Evolutionary conservation across 2,329 filamentous ascomycete genomes (phyloP), one percentile per base, ranked within the genome.

Genomic region (Chaetomiaceae sp.): DNA sequence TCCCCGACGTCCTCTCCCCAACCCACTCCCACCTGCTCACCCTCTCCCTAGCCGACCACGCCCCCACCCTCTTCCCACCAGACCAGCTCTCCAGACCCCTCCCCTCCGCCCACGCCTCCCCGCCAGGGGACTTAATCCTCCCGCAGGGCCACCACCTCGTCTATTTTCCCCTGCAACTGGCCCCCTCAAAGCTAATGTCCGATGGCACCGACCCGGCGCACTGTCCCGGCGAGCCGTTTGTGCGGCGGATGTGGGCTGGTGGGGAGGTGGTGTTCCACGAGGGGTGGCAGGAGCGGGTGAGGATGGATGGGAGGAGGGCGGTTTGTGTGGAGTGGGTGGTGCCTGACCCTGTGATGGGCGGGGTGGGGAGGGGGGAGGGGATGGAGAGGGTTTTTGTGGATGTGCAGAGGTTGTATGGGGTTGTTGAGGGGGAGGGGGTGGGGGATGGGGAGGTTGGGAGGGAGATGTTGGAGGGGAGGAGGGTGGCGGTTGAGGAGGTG

Each of bases 181-280:
- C 80, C 1, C 73, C 81, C 14, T 80, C 78, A 7, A 62, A 75
- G 31, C 80, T 97, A 39, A 78, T 90, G 17, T 75, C 83, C 1
- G 94, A 99, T 72, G 92, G 94, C 53, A 95, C 91, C 1, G 92
- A 97, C 67, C 75, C 81, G 4, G 76, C 86, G 49, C 90, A 96
- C 66, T 84, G 78, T 22, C 92, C 92, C 0, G 89, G 87, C 1
- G 66, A 67, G 4, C 83, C 84, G 1, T 96, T 88, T 67, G 78
- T 78, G 47, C 81, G 88, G 20, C 84, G 94, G 17, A 83, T 99
- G 74, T 99, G 94, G 94, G 89, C 89, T 14, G 91, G 91, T 29
- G 94, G 92, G 0, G 78, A 79, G 37, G 70, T 96, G 8, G 66
- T 66, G 1, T 88, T 88, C 61, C 68, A 70, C 17, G 55, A 29